Conservation (phyloP, 1,284 basidiomycete species). For the Puccinia novopanici region DNA sequence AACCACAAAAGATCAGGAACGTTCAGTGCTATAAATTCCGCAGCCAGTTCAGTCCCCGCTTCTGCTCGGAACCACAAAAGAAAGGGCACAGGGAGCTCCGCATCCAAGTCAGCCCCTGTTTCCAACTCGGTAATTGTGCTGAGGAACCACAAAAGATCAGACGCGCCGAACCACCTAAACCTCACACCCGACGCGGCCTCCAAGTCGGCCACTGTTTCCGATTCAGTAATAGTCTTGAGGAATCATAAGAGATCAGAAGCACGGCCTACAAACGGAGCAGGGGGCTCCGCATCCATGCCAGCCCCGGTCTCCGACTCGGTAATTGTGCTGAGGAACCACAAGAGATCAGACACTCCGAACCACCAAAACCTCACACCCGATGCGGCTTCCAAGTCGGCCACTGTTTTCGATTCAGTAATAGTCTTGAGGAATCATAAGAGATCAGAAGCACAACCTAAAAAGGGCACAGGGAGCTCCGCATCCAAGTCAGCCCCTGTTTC, state of each 20-base stretch:
- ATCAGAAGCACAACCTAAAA: background rate
- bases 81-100: background rate
- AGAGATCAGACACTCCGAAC: background rate
- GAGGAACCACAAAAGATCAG: constrained; percentile 2
- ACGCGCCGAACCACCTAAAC: too few species aligned
- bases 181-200: background rate
- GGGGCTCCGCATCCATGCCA: background rate
- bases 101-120: background rate
- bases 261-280: background rate
- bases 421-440: constrained; percentile 3
- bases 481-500: background rate
- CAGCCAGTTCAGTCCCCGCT: too few species aligned
- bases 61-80: too few species aligned
- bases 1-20: too few species aligned
- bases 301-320: too few species aligned
- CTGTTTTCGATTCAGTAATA: background rate
- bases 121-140: background rate
- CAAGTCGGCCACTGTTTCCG: background rate
- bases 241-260: background rate
- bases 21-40: too few species aligned
- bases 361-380: too few species aligned
- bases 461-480: background rate
- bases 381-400: background rate
- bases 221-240: constrained; percentile 5
- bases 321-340: too few species aligned